Conservation (phyloP, 805 yeast genomes). For the Hanseniaspora guilliermondii region DNA sequence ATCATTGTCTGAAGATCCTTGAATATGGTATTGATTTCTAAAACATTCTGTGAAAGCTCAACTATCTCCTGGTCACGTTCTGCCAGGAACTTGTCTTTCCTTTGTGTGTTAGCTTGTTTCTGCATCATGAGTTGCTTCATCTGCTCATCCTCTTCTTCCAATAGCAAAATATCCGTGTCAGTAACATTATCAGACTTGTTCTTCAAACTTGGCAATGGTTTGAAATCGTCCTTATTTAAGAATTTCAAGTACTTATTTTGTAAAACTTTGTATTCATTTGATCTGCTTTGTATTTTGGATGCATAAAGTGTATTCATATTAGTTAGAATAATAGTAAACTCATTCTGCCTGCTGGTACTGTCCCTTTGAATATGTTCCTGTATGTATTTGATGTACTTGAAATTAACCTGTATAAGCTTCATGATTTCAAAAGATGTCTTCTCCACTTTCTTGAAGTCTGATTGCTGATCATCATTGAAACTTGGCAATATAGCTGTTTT, state of each 20-base stretch:
- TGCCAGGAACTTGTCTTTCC: slow-evolving; percentile 21
- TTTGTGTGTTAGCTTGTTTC: slow-evolving; percentile 23
- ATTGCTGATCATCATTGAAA: slow-evolving; percentile 57
- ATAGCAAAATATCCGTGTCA: slow-evolving; percentile 20
- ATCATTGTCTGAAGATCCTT: slow-evolving; percentile 84
- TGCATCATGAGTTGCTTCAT: slow-evolving; percentile 25
- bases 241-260: slow-evolving; percentile 83
- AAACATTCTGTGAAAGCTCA: slow-evolving; percentile 82
- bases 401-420: slow-evolving; percentile 64
- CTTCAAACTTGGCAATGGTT: slow-evolving; percentile 28
- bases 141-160: slow-evolving; percentile 28
- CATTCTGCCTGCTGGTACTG: slow-evolving; percentile 28
- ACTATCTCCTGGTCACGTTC: slow-evolving; percentile 84
- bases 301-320: slow-evolving; percentile 82
- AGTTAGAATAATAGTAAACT: slow-evolving; percentile 53
- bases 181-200: slow-evolving; percentile 3
- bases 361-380: slow-evolving; percentile 33
- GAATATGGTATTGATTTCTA: slow-evolving; percentile 86
- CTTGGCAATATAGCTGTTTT: slow-evolving; percentile 78
- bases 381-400: slow-evolving; percentile 58
- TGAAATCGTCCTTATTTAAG: slow-evolving; percentile 67
- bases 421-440: slow-evolving; percentile 63
- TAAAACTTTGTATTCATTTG: slow-evolving; percentile 67
- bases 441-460: slow-evolving; percentile 69
- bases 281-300: slow-evolving; percentile 62